These are phyloP conservation scores for Didymellaceae sp. DNA, from an alignment of 2,329 filamentous ascomycete genomes.

Conservation along the genomic window DNA sequence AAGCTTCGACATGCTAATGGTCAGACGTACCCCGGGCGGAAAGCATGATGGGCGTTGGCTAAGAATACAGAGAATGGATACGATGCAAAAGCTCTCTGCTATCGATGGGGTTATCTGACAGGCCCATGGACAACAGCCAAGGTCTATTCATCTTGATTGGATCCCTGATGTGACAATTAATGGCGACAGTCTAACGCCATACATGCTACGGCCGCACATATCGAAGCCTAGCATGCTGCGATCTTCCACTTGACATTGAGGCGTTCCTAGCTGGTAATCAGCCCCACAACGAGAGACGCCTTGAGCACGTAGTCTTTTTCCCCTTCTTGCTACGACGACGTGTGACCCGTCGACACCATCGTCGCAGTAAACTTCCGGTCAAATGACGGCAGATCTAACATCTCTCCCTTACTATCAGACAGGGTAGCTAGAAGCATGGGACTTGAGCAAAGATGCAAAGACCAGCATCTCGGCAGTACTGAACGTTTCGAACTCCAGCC, in stretches of 20 bases:
- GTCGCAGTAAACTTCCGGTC: constrained; percentile 3
- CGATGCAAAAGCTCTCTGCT: constrained; percentile 33
- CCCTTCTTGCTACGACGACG: constrained; percentile 24
- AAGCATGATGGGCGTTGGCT: constrained; percentile 35
- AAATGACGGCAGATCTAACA: constrained; percentile 1
- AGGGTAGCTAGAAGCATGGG: constrained; percentile 8
- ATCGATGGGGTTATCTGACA: constrained; percentile 25
- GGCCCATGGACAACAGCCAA: constrained; percentile 30
- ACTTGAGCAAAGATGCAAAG: constrained; percentile 2
- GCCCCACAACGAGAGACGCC: constrained; percentile 36
- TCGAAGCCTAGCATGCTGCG: constrained; percentile 33
- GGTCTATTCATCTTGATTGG: constrained; percentile 27
- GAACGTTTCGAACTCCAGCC: constrained; percentile 42
- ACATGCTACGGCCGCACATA: constrained; percentile 33
- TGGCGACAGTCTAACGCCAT: constrained; percentile 41
- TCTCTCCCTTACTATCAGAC: not conserved
- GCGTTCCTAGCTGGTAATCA: constrained; percentile 33
- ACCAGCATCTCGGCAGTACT: constrained; percentile 19
- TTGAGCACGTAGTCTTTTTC: constrained; percentile 31
- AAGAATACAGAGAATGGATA: constrained; percentile 30
- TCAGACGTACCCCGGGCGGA: constrained; percentile 27
- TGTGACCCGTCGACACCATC: constrained; percentile 27
- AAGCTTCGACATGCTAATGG: constrained; percentile 32
- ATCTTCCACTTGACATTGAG: constrained; percentile 29
- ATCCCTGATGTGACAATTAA: constrained; percentile 21